Evolutionary conservation across 1,284 basidiomycete genomes (phyloP), one percentile per base, ranked within the genome.

Genomic region (Agaricales sp.): DNA sequence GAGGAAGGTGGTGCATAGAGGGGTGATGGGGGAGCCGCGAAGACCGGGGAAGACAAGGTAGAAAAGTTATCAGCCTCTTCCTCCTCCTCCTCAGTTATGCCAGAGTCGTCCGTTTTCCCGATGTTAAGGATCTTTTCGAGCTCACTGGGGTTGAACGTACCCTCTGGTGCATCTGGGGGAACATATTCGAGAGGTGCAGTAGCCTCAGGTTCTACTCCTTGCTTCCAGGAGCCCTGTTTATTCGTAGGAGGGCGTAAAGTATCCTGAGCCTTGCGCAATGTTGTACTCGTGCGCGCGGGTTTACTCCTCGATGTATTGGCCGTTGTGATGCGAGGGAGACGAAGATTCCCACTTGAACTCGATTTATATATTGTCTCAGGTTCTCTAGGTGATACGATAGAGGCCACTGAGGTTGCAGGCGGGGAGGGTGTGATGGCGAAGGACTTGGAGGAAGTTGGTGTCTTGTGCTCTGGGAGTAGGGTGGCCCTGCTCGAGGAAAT

Each of bases 161-260:
- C 18, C 13, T 41, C 39, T 41, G 39, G 39, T 4, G 39, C 39
- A 16, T 41, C 39, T 41, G 39, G 39, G 4, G 39, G 39, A 8
- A 16, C 16, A 16, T 18, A 4, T 6, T 4, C 16, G 59, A 56
- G 13, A 80, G 59, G 1, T 71, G 63, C 26, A 76, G 65, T 3
- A 60, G 57, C 26, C 4, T 4, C 8, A 20, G 39, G 18, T 8
- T 41, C 39, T 8, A 8, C 39, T n/a, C 18, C 39, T 16, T 11
- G 13, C 19, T 20, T 41, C 4, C 6, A 41, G 6, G 39, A 41
- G 16, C 39, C 19, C 4, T 41, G 39, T 41, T 41, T 41, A 20
- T 16, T 41, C 8, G 39, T 4, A 6, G 19, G 8, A 8, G 39
- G 6, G 13, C 19, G 13, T n/a, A 41, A 16, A 20, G 39, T 8